Percentiles rank a stretch among this genome's conserved stretches.
Conservation (phyloP, 768 basidiomycete species). For the Mycena filopes region DNA sequence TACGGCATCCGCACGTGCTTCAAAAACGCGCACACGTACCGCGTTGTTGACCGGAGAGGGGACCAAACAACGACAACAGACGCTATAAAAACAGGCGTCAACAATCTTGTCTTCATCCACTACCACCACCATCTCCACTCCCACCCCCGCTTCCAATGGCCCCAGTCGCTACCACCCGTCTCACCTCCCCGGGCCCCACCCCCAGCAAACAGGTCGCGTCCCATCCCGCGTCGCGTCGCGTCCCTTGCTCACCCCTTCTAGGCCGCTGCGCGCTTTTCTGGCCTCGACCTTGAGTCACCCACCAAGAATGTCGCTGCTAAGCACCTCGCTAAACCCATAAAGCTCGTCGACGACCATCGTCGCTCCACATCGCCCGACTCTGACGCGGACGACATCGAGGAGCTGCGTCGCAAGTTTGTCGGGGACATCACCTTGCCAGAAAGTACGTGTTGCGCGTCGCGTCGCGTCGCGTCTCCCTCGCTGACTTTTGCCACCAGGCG, state of each 20-base stretch:
- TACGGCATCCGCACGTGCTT: conserved; percentile 16
- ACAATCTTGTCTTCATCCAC: conserved; percentile 1
- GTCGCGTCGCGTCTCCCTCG: neutral
- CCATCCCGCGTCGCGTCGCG: conserved; percentile 17
- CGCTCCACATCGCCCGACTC: conserved; percentile 49
- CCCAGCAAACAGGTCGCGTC: conserved; percentile 67
- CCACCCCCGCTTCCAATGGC: conserved; percentile 41
- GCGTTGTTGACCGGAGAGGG: conserved; percentile 31
- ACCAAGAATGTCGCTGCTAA: conserved; percentile 30
- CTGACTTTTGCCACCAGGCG: conserved; percentile 44
- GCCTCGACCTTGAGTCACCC: conserved; percentile 55
- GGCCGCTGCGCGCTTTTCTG: conserved; percentile 58
- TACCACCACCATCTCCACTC: conserved; percentile 21
- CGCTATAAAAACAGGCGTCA: conserved; percentile 34
- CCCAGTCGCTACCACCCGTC: conserved; percentile 38
- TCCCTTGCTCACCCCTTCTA: conserved; percentile 30
- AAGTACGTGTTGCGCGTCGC: conserved; percentile 38
- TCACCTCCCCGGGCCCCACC: conserved; percentile 49
- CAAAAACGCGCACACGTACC: conserved; percentile 3
- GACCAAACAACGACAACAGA: conserved; percentile 46
- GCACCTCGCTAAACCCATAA: conserved; percentile 37
- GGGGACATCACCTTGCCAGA: conserved; percentile 68
- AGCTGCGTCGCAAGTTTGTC: conserved; percentile 60
- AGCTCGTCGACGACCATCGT: conserved; percentile 47
- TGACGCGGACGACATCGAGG: conserved; percentile 46